Evolutionary conservation across 345 rosid genomes (phyloP).

Genomic region (Brassica nigra): DNA sequence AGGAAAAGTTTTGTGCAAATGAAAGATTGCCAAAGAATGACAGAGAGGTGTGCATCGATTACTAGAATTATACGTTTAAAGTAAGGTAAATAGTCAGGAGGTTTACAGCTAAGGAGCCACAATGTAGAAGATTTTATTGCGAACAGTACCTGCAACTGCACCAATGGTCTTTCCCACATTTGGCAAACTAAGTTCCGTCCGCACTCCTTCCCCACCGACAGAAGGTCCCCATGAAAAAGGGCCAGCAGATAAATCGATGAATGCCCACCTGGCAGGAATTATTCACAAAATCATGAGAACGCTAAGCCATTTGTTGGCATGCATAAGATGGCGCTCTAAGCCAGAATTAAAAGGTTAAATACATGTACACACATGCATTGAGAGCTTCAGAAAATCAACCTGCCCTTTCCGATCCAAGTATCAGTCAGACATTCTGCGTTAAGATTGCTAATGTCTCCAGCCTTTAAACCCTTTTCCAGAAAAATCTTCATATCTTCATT

Average conservation of each 20-base stretch:
- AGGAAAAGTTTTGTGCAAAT: neutral
- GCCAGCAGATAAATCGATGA: constrained; percentile 90
- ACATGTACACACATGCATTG: constrained; percentile 33
- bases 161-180: constrained; percentile 94
- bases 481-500: constrained; percentile 66
- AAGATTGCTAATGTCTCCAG: constrained; percentile 70
- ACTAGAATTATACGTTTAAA: neutral
- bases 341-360: constrained; percentile 29
- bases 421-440: constrained; percentile 90
- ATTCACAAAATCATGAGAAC: constrained; percentile 23
- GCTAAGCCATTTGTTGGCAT: constrained; percentile 2
- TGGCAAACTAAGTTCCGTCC: constrained; percentile 85
- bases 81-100: neutral
- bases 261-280: constrained; percentile 77
- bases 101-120: constrained; percentile 8
- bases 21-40: constrained; percentile 5
- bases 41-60: neutral
- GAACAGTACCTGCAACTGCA: constrained; percentile 79
- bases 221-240: constrained; percentile 99
- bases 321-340: constrained; percentile 21
- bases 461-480: constrained; percentile 62
- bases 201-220: constrained; percentile 99
- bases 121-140: constrained; percentile 5
- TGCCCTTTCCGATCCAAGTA: constrained; percentile 93
- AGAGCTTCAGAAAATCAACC: constrained; percentile 57